These are phyloP conservation scores for Aleurites moluccanus DNA, from an alignment of 441 rosid species.

Conservation along the genomic window DNA sequence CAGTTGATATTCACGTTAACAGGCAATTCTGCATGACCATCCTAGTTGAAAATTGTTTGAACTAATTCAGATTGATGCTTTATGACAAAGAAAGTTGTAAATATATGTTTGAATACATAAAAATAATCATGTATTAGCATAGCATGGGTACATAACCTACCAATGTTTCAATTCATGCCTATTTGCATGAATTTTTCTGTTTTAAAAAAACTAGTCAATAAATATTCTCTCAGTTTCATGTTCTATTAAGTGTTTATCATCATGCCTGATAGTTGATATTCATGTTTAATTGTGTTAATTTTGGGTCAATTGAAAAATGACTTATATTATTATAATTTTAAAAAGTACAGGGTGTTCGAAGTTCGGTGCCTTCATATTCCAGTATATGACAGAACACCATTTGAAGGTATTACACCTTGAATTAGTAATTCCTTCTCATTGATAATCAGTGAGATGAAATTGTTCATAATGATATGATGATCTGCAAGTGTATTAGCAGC, in stretches of 20 bases:
- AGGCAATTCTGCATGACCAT: neutral
- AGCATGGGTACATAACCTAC: neutral
- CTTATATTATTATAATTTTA: constrained; percentile 13
- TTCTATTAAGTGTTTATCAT: neutral
- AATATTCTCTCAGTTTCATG: neutral
- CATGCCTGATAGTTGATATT: neutral
- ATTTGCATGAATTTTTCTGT: too few species aligned
- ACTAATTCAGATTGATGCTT: neutral
- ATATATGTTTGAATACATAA: neutral
- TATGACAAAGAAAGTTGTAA: neutral
- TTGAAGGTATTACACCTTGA: constrained; percentile 54
- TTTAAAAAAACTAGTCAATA: neutral
- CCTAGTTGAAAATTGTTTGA: neutral
- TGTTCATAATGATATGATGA: neutral
- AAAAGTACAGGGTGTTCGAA: constrained; percentile 71
- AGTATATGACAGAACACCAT: constrained; percentile 70
- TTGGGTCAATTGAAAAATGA: neutral
- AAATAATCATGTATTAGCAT: neutral
- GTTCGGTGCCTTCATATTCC: constrained; percentile 91
- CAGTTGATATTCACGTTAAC: neutral
- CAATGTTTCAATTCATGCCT: neutral
- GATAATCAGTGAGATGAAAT: constrained; percentile 6
- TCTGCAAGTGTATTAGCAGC: neutral
- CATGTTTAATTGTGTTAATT: neutral
- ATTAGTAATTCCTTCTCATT: neutral